phyloP scores from a whole-genome alignment of 1,284 basidiomycete species.

The Sporisorium iseilematis-ciliati region DNA sequence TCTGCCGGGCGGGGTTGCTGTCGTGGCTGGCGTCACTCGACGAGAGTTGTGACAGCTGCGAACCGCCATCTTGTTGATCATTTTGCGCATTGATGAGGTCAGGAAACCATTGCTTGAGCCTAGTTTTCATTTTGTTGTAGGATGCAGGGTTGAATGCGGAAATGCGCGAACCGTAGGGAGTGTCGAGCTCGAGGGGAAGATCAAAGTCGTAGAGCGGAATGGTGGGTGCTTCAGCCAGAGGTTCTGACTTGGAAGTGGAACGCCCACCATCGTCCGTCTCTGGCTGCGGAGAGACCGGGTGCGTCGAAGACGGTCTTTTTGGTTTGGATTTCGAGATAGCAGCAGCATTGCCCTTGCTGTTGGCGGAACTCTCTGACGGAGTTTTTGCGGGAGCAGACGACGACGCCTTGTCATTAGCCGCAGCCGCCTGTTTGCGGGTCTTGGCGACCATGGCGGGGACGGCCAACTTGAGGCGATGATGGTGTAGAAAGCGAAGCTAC shows the following conservation, averaged over 20 bases:
- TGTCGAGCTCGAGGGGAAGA: conserved; percentile 33
- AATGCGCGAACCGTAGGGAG: conserved; percentile 9
- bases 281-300: neutral
- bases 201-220: conserved; percentile 49
- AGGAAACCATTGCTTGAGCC: conserved; percentile 29
- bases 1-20: neutral
- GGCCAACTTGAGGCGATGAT: neutral
- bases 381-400: neutral
- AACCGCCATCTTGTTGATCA: neutral
- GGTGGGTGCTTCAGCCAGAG: conserved; percentile 13
- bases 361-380: neutral
- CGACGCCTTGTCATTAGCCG: neutral
- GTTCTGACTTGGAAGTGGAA: neutral
- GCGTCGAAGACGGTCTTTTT: neutral
- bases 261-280: neutral
- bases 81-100: neutral
- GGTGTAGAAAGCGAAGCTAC: neutral
- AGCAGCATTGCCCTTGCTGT: neutral
- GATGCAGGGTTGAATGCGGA: conserved; percentile 36
- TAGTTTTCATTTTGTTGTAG: conserved; percentile 11
- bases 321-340: neutral
- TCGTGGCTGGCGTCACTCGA: conserved; percentile 7
- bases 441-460: conserved; percentile 18
- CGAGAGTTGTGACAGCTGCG: neutral
- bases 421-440: conserved; percentile 27